Base-by-base conservation (phyloP, 2,329 filamentous ascomycete species). In the Penicillium sp. region DNA sequence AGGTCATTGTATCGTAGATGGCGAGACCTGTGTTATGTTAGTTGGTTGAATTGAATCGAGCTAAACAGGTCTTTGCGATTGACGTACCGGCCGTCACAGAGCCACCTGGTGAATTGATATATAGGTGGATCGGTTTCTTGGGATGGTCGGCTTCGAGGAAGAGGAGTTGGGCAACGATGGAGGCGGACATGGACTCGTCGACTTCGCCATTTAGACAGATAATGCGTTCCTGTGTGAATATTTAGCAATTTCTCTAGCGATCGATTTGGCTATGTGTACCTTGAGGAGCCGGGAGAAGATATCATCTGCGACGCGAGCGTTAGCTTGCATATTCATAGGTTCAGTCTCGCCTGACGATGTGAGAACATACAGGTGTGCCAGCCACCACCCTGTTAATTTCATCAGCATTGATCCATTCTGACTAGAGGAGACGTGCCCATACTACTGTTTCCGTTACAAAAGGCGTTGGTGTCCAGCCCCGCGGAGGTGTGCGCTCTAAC, bases 1-100 rank as follows among this genome's bases (percentile, higher is more conserved):
- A 98, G 53, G 84, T 81, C 90, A 98, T 96, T 9, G 92, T 98
- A 63, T 98, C 92, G 73, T 98, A 98, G 57, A 98, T 96, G 16
- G 92, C 89, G 43, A 82, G 70, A 29, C 65, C 62, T 64, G 23
- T 6, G 7, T 14, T 15, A 17, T 18, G 22, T 35, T 33, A 13
- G 25, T 27, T 13, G 6, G 25, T 27, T 27, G 12, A 13, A 27
- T 5, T 11, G 6, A 11, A 27, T 27, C 10, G 22, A 23, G 22
- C 22, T 23, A 6, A 6, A 11, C 14, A 6, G 14, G 11, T 16
- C 13, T 11, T 12, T 30, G n/a, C 13, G 5, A 15, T 11, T 27
- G 13, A 44, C 59, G 27, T 57, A 75, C 77, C 78, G 1, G 92
- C 90, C 45, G 84, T 90, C 27, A 98, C 89, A 28, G 85, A 90